A percentile compares a stretch with the other conserved stretches of the same genome.
phyloP scores from a whole-genome alignment of 257 asterid species.

The Solanum microdontum region DNA sequence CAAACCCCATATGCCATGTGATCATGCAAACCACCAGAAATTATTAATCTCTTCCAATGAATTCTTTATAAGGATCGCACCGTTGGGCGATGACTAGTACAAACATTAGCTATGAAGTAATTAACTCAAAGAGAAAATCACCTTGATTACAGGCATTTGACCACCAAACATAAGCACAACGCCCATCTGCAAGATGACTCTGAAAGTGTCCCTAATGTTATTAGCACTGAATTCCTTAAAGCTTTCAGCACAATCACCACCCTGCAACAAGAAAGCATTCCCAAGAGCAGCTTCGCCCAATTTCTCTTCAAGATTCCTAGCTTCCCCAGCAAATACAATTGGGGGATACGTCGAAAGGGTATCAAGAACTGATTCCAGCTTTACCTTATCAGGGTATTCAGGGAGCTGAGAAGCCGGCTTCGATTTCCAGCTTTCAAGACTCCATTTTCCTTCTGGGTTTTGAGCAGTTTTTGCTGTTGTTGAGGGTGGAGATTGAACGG shows the following conservation, averaged over 20 bases:
- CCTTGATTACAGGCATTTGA: conserved; percentile 77
- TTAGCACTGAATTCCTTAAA: conserved; percentile 75
- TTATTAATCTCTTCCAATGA: not conserved
- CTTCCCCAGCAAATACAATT: conserved; percentile 76
- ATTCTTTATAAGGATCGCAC: not conserved
- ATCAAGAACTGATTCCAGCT: conserved; percentile 45
- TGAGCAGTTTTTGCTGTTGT: conserved; percentile 16
- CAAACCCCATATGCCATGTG: not conserved
- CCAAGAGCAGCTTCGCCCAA: conserved; percentile 69
- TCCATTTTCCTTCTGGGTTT: conserved; percentile 29
- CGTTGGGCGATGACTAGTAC: not conserved
- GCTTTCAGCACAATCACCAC: conserved; percentile 90
- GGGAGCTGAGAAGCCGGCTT: conserved; percentile 59
- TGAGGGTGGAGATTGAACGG: conserved; percentile 32
- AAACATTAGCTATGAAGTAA: not conserved
- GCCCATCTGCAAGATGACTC: conserved; percentile 81
- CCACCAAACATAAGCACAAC: conserved; percentile 87
- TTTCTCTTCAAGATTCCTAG: conserved; percentile 62
- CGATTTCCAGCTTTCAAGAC: conserved; percentile 57
- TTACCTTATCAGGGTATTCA: conserved; percentile 38
- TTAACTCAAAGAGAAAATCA: not conserved
- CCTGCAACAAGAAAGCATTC: conserved; percentile 59
- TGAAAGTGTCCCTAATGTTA: conserved; percentile 66
- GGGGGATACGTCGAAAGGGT: conserved; percentile 69
- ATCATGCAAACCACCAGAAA: not conserved